These are phyloP conservation scores for Spiromastix sp. DNA, from an alignment of 2,329 filamentous ascomycete species.

Conservation along the genomic window DNA sequence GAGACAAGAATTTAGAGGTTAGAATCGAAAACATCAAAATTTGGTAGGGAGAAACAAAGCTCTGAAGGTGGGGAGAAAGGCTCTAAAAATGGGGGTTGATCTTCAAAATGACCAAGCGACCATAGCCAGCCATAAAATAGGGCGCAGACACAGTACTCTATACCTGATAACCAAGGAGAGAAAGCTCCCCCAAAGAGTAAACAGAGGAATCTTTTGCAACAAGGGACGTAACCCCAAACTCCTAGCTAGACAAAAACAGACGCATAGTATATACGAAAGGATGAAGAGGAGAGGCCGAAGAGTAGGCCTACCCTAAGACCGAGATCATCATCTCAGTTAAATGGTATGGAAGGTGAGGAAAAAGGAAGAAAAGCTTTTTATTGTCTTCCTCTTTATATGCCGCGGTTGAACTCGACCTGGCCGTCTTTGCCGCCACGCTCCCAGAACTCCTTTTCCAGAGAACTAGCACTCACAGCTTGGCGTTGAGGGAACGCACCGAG, in stretches of 20 bases:
- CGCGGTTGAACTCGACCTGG: slow-evolving; percentile 92
- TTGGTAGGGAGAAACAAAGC: too few species aligned
- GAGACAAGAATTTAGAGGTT: too few species aligned
- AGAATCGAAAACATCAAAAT: too few species aligned
- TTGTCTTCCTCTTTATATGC: slow-evolving; percentile 49
- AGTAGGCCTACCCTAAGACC: background rate
- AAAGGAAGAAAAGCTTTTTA: background rate
- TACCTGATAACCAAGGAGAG: too few species aligned
- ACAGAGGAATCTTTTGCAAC: too few species aligned
- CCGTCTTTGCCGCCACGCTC: slow-evolving; percentile 67
- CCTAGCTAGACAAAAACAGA: background rate
- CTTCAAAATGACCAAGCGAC: too few species aligned
- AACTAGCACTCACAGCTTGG: slow-evolving; percentile 65
- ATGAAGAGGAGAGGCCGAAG: background rate
- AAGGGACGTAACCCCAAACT: slow-evolving; percentile 1
- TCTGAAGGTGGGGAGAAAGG: too few species aligned
- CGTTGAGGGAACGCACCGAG: slow-evolving; percentile 87
- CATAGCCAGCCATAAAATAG: too few species aligned
- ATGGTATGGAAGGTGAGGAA: background rate
- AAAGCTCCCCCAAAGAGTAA: too few species aligned
- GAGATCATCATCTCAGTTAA: background rate
- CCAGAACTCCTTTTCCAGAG: slow-evolving; percentile 78
- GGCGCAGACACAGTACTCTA: too few species aligned
- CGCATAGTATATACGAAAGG: background rate
- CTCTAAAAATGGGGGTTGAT: too few species aligned